Percentiles rank a stretch among this genome's conserved stretches.
These are phyloP conservation scores for Lecanicillium sp. DNA, from an alignment of 2,329 filamentous ascomycete species.

Conservation along the genomic window DNA sequence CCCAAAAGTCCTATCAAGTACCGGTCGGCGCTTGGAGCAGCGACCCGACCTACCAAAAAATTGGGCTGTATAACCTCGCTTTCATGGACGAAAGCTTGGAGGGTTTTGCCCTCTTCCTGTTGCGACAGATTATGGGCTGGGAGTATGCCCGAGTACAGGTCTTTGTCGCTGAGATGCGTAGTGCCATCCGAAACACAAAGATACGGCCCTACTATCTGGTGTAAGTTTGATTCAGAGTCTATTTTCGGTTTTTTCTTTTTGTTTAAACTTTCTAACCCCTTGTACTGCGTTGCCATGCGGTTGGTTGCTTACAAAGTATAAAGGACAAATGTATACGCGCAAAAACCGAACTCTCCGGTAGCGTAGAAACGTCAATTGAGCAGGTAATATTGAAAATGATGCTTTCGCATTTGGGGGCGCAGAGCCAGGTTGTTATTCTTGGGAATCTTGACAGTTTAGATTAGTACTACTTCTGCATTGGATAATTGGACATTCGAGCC, in stretches of 20 bases:
- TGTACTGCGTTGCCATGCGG: too few species aligned
- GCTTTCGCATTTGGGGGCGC: too few species aligned
- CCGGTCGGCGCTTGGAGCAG: constrained; percentile 13
- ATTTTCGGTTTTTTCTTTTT: not conserved
- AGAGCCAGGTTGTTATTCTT: too few species aligned
- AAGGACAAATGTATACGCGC: constrained; percentile 10
- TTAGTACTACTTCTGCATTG: too few species aligned
- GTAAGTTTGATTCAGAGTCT: constrained; percentile 10
- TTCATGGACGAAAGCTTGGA: constrained; percentile 19
- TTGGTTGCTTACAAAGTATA: not conserved
- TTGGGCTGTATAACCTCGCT: constrained; percentile 14
- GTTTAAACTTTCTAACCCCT: not conserved
- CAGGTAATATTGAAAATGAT: too few species aligned
- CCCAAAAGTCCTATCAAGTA: constrained; percentile 11
- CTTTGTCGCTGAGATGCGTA: constrained; percentile 18
- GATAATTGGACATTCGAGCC: too few species aligned
- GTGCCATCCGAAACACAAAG: constrained; percentile 13
- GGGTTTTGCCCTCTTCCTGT: constrained; percentile 19
- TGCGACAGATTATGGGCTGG: constrained; percentile 20
- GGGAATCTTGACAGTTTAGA: too few species aligned
- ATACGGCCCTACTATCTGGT: constrained; percentile 16
- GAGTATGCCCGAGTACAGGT: constrained; percentile 15
- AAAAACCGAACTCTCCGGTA: too few species aligned
- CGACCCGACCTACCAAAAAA: constrained; percentile 9
- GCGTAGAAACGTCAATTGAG: too few species aligned